Evolutionary conservation across 1,139 yeast species (phyloP), one percentile per base, ranked within the genome.

Genomic region (Pichia terricola): DNA sequence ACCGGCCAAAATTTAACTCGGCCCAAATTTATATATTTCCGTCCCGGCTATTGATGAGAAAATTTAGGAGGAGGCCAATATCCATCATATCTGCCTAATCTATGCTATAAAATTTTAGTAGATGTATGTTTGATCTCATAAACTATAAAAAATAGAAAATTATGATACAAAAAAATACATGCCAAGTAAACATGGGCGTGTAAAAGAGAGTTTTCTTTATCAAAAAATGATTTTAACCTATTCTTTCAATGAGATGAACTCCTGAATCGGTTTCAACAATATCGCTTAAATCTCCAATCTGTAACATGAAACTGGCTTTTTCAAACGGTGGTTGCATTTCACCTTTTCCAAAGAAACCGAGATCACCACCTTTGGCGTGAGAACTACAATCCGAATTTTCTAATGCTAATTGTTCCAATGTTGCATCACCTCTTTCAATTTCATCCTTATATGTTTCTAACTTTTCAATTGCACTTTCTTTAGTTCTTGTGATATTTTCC

Each of bases 301-400:
- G 77, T 53, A 91, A 69, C 7, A 67, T 79, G 61, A 83, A 89
- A 0, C 96, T 82, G 3, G 94, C 95, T 49, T 80, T 80, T 61
- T 91, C 98, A 59, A 91, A 91, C 47, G 81, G 69, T 39, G 95
- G 95, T 62, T 91, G 97, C 98, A 91, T 91, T 57, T 82, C 89
- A 35, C 96, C 96, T 48, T 73, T 77, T 27, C 85, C 87, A 60
- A 91, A 91, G 60, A 68, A 79, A 0, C 98, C 98, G 56, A 91
- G 70, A 61, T 91, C 98, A 38, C 98, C 98, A 28, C 88, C 88
- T 57, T 86, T 79, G 39, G 82, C 70, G 54, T 85, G 95, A 8
- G 95, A 83, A 26, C 85, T 75, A 63, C 97, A 88, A 61, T 91
- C 98, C 51, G 94, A 82, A 59, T 87, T 94, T 4, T 88, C 76